Base-by-base conservation (phyloP, 2,329 filamentous ascomycete species). In the Fusarium caatingaense region DNA sequence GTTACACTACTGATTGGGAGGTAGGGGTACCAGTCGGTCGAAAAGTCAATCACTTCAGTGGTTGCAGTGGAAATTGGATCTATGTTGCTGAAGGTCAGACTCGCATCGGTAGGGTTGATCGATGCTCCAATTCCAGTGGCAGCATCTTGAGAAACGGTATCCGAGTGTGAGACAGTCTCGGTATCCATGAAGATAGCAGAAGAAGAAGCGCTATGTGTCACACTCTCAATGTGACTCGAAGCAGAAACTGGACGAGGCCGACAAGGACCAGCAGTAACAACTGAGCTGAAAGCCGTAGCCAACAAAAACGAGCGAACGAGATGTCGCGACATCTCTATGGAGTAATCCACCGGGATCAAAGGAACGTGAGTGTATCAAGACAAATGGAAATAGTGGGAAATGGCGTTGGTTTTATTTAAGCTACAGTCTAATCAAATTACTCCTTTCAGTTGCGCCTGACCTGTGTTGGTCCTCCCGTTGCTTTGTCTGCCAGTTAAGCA, bases 21-120 rank as follows among this genome's bases (percentile, higher is more conserved):
- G 10, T 18, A 6, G 32, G 32, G 32, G 16, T 37, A n/a, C 32
- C 18, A 37, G 9, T 37, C 16, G 16, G 41, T 44, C 13, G 41
- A 44, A 16, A 18, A 4, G 6, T 3, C 13, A 4, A 5, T 5
- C 23, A 11, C 20, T 2, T 3, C 20, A 18, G 8, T 7, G 5
- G 8, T 23, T 21, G 5, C 6, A 23, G 34, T 37, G 0, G 34
- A 37, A 11, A 11, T 1, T 16, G 34, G 1, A 5, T 37, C 4
- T 11, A n/a, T n/a, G 9, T 4, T 10, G 4, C 13, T 21, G 3
- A 23, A 16, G 0, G 15, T 18, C 13, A 4, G 1, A 6, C 13
- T 15, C 13, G 41, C 15, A 16, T 44, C 20, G 3, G 41, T 44
- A 12, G 20, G 20, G 15, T 16, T 7, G 5, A 10, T 21, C 5